phyloP scores from a whole-genome alignment of 345 rosid species.

The Populus euphratica region DNA sequence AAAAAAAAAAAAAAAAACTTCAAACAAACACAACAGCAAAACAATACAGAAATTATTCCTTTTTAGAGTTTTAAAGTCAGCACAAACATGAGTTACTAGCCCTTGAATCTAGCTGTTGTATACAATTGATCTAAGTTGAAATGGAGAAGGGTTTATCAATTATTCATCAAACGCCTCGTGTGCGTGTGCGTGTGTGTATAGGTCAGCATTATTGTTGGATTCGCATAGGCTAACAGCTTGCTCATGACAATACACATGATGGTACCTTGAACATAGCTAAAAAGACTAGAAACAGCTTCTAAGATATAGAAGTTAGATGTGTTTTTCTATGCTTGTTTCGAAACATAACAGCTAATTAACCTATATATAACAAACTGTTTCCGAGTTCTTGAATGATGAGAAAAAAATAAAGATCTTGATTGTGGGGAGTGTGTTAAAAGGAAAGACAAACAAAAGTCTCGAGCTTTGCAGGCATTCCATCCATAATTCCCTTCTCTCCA shows the following conservation, averaged over 20 bases:
- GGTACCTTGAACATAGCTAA: conserved; percentile 18
- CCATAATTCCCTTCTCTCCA: conserved; percentile 36
- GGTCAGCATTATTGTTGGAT: not conserved
- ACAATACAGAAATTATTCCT: not conserved
- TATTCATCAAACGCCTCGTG: not conserved
- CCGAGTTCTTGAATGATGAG: not conserved
- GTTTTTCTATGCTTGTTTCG: conserved; percentile 3
- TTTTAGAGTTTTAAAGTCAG: not conserved
- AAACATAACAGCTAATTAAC: not conserved
- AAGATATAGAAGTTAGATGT: not conserved
- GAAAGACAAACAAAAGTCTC: conserved; percentile 28
- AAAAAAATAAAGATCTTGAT: not conserved
- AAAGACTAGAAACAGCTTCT: not conserved
- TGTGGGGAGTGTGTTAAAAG: conserved; percentile 22
- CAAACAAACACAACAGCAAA: not conserved
- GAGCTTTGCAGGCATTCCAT: conserved; percentile 39
- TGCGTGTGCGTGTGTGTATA: not conserved
- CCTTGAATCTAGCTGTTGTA: not conserved
- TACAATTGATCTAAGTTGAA: not conserved
- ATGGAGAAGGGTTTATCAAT: not conserved
- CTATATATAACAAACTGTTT: not conserved
- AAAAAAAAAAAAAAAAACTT: not conserved
- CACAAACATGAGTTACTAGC: not conserved
- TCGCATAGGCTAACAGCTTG: not conserved
- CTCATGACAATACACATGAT: conserved; percentile 7